Base-by-base conservation (phyloP, 352 stramenopile species). In the Phytophthora aleatoria region DNA sequence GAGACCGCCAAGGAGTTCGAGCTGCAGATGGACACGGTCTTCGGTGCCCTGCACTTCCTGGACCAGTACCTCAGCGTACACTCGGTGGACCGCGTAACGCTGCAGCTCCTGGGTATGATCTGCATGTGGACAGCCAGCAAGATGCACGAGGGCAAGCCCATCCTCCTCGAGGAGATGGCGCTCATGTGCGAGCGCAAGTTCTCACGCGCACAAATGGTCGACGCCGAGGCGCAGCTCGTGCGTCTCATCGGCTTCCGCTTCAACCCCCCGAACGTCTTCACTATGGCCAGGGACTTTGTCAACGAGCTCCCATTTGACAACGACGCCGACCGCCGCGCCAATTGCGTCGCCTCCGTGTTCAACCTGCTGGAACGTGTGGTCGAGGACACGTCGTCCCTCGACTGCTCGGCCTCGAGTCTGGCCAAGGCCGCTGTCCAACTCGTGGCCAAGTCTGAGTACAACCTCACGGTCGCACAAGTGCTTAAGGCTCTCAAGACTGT, bases 131-230 rank as follows among this genome's bases (percentile, higher is more conserved):
- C 77, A 26, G 73, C 83, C 33, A 85, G 77, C 66, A 94, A 94
- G 73, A 81, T 94, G 72, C 72, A 89, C 63, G 85, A 94, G 64
- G 59, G 74, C 3, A 76, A 84, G 48, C 83, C 85, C 28, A 89
- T 92, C 45, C 69, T 85, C 5, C 71, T 92, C 31, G 82, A 90
- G 51, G 83, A 94, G 57, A 89, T 92, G 69, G 71, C 77, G 15
- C 69, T 91, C 49, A 81, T 94, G 48, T 94, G 81, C 49, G 81
- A 91, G 44, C 69, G 76, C 69, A 90, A 89, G 64, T 94, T 92
- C 59, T 79, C 81, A 10, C 73, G 73, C 5, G 55, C 69, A 1
- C 74, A 94, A 53, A 91, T 94, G 60, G 50, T 81, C 5, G 66
- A 75, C 15, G 68, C 86, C 33, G 85, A 94, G 55, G 64, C 61